These are phyloP conservation scores for Botrytis aclada DNA, from an alignment of 2,329 filamentous ascomycete species.

Conservation along the genomic window DNA sequence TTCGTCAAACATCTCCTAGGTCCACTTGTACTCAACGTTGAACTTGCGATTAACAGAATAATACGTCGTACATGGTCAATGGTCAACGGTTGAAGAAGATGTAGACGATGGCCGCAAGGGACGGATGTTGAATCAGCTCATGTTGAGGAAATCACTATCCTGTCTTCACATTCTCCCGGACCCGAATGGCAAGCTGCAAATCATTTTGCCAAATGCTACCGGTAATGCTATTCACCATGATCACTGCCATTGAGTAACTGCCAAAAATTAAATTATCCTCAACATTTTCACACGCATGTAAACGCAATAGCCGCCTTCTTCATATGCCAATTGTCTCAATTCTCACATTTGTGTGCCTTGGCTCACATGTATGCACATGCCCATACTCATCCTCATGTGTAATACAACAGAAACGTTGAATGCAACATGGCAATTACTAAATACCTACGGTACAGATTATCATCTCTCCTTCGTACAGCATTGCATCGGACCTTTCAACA, in stretches of 20 bases:
- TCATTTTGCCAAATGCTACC: neutral
- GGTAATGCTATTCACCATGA: neutral
- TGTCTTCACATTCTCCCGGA: neutral
- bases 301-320: conserved; percentile 6
- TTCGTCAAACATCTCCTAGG: neutral
- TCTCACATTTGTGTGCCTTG: neutral
- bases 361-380: neutral
- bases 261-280: neutral
- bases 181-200: neutral
- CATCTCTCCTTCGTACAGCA: neutral
- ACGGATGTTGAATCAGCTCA: neutral
- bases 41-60: neutral
- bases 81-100: neutral
- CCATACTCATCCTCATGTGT: neutral
- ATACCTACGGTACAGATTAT: neutral
- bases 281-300: neutral
- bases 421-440: neutral
- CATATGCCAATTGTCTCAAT: neutral
- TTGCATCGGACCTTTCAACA: conserved; percentile 5
- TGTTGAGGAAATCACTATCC: neutral
- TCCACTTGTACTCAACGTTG: neutral
- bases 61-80: neutral
- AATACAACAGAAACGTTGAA: conserved; percentile 7
- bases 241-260: neutral
- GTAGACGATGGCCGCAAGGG: neutral